Base-by-base conservation (phyloP, 1,139 yeast genomes). In the Pichia sp. region DNA sequence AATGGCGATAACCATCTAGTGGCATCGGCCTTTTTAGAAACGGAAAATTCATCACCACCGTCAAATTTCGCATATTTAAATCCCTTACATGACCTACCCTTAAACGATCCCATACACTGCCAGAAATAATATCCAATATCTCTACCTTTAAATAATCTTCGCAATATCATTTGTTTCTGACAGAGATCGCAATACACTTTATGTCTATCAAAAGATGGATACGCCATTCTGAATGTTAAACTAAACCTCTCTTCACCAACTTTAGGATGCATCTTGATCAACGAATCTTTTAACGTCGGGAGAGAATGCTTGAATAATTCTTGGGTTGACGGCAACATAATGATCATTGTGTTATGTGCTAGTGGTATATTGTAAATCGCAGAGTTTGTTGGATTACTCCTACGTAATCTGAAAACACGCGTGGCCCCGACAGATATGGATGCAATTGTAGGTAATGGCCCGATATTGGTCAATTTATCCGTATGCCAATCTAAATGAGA, bases 311-410 rank as follows among this genome's bases (percentile, higher is more conserved):
- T 83, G 61, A 67, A 85, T 41, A 76, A 76, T 54, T 85, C 94
- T 60, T 85, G 94, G 53, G 86, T 81, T 1, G 88, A 88, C 1
- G 88, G 85, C 53, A 81, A 81, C 94, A 85, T 85, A 5, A 85
- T 63, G 2, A 85, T 57, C 45, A 85, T 61, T 11, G 85, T 72
- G 56, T 85, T 85, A 60, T 85, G 87, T 0, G 86, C 84, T 3
- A 83, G 58, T 21, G 78, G 81, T 3, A 84, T 68, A 15, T 84
- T 75, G 52, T 70, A 70, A 14, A 75, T 72, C 0, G 60, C 60
- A 18, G 52, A 52, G 45, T 48, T 60, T 40, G 56, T 51, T 46
- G 56, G 57, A 21, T 57, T 60, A 71, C 44, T 62, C 65, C 56
- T 71, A 68, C 53, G 79, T 9, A 84, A 58, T 36, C 88, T 63